These are phyloP conservation scores for Arthrobotrys sphaeroides DNA, from an alignment of 2,329 filamentous ascomycete genomes.

Conservation along the genomic window DNA sequence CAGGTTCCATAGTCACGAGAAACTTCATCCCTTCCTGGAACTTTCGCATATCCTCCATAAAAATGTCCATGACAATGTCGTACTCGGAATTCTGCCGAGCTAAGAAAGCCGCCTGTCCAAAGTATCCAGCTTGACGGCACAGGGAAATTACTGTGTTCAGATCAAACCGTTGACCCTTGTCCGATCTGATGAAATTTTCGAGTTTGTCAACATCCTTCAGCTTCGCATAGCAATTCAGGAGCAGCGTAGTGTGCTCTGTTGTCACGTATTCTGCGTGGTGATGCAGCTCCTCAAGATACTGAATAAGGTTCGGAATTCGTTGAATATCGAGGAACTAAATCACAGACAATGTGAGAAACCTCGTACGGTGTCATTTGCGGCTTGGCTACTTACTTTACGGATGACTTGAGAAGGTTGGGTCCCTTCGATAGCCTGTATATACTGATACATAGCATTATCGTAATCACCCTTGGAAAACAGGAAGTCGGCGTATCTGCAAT, in stretches of 20 bases:
- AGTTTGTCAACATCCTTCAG: conserved; percentile 96
- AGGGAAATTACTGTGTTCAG: conserved; percentile 96
- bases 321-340: conserved; percentile 89
- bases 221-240: conserved; percentile 97
- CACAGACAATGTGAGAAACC: neutral
- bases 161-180: conserved; percentile 93
- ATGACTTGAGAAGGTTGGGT: conserved; percentile 55
- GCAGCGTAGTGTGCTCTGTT: conserved; percentile 90
- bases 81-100: conserved; percentile 94
- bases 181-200: conserved; percentile 87
- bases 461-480: conserved; percentile 95
- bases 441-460: conserved; percentile 98
- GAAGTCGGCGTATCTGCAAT: conserved; percentile 91
- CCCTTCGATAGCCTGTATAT: conserved; percentile 78
- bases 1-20: conserved; percentile 85
- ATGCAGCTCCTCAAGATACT: conserved; percentile 95
- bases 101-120: conserved; percentile 93
- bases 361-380: neutral
- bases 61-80: conserved; percentile 90
- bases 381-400: conserved; percentile 32
- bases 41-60: conserved; percentile 93
- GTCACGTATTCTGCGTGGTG: conserved; percentile 89
- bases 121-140: conserved; percentile 97
- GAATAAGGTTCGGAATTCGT: conserved; percentile 95
- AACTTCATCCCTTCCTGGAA: conserved; percentile 89